phyloP scores from a whole-genome alignment of 345 rosid genomes.

The Melaleuca alternifolia region DNA sequence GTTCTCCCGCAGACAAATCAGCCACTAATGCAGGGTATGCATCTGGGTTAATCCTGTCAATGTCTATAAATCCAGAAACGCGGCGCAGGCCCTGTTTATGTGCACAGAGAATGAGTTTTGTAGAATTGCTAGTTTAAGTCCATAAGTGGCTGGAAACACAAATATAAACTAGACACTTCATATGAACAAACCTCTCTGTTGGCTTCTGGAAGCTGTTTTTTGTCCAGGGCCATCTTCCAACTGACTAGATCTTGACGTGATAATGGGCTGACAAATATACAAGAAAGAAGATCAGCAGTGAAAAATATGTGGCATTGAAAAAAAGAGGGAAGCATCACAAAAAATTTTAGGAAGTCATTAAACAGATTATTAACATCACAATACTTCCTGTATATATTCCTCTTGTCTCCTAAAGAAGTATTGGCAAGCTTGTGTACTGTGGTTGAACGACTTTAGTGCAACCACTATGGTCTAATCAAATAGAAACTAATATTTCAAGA shows the following conservation, averaged over 20 bases:
- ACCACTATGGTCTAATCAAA: neutral
- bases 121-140: neutral
- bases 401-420: neutral
- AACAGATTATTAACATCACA: neutral
- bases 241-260: slow-evolving; percentile 92
- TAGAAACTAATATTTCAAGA: neutral
- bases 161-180: neutral
- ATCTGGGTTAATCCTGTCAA: slow-evolving; percentile 68
- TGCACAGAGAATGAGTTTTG: neutral
- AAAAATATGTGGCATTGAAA: neutral
- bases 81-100: slow-evolving; percentile 41
- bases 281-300: neutral
- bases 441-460: neutral
- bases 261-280: slow-evolving; percentile 35
- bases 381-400: neutral
- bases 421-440: neutral
- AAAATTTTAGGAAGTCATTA: neutral
- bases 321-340: neutral
- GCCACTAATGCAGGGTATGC: slow-evolving; percentile 94
- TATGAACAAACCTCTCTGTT: slow-evolving; percentile 45
- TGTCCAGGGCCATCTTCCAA: slow-evolving; percentile 96
- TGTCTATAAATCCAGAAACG: slow-evolving; percentile 78
- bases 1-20: slow-evolving; percentile 77
- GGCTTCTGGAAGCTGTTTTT: slow-evolving; percentile 74
- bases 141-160: neutral